Base-by-base conservation (phyloP, 2,329 filamentous ascomycete genomes). In the Xylaria sp. region DNA sequence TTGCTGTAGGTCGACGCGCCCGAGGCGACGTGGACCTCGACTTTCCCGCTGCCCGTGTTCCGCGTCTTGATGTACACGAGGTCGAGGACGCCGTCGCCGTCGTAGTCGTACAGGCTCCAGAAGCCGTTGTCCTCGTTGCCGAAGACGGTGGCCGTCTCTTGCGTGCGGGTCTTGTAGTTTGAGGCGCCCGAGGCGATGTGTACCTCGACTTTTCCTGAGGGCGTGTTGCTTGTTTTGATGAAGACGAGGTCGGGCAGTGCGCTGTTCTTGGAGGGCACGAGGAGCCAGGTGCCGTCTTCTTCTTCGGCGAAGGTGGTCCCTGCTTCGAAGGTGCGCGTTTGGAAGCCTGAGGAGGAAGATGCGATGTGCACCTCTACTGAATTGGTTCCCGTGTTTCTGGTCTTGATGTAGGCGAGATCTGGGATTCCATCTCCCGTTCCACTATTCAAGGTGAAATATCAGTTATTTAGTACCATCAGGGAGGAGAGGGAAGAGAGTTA, bases 321-420 rank as follows among this genome's bases (percentile, higher is more conserved):
- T 1, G 57, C 44, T 54, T 60, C 66, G 53, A 68, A 58, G 21
- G 62, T 66, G 29, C 66, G 63, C 16, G 58, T 59, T 53, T 69
- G 57, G 47, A 66, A 69, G 37, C 57, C 61, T n/a, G 64, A 69
- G 2, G 57, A 54, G 16, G 62, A 60, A 2, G 66, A 69, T 1
- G 63, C 63, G 47, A 69, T 66, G 62, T 69, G 66, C 29, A 69
- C 66, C 27, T 66, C 63, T n/a, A 69, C 66, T 0, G 50, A 54
- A 6, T 54, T 59, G 27, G 63, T 62, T 18, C 35, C 58, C 5
- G 66, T 66, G 21, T 5, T 5, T 12, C 37, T 25, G 5, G 66
- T 69, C 53, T 69, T 69, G 42, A 69, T 65, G 35, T 68, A 68
- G 3, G 66, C 66, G 10, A 66, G 66, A 40, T 69, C 62, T 1